Conservation (phyloP, 2,329 filamentous ascomycete species). For the Sclerotinia nivalis region DNA sequence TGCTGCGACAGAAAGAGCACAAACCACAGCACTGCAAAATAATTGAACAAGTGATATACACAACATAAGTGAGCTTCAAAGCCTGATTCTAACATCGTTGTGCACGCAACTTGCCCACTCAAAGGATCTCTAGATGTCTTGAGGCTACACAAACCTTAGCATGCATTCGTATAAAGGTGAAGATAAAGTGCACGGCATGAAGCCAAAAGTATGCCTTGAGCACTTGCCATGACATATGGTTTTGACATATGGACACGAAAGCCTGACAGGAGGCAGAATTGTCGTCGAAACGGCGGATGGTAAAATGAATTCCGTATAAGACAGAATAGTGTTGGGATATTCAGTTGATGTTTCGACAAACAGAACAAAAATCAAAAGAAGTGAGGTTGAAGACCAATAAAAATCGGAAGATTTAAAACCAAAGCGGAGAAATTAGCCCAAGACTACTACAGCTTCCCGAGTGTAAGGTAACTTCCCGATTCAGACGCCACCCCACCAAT, state of each 20-base stretch:
- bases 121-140: background rate
- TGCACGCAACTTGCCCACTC: background rate
- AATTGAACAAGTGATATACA: background rate
- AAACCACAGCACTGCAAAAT: background rate
- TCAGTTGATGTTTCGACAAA: no score
- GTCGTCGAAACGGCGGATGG: background rate
- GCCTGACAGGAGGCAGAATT: background rate
- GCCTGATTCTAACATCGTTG: background rate
- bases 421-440: background rate
- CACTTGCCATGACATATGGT: background rate
- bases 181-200: background rate
- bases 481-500: background rate
- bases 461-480: background rate
- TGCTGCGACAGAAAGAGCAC: background rate
- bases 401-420: no score
- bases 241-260: background rate
- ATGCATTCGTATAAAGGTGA: background rate
- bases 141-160: background rate
- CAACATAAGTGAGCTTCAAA: background rate
- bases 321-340: background rate
- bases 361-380: no score
- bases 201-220: background rate
- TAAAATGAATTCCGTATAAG: background rate
- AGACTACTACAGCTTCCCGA: background rate
- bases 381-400: background rate